Conservation (phyloP, 1,284 basidiomycete species). For the Xerocomus amazonicus region DNA sequence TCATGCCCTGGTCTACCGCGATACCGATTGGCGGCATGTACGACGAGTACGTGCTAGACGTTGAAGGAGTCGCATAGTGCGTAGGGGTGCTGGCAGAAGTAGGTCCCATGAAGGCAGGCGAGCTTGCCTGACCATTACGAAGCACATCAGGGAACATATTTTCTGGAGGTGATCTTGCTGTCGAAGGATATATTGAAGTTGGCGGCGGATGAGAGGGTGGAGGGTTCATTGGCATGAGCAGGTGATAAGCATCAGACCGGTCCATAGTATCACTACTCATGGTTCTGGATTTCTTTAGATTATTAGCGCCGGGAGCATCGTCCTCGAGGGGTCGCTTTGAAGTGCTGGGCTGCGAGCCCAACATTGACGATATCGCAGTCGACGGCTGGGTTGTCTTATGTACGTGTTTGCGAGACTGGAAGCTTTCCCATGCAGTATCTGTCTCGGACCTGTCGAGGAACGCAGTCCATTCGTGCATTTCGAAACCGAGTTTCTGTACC, state of each 20-base stretch:
- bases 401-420: constrained; percentile 54
- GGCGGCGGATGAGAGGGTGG: constrained; percentile 36
- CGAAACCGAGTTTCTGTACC: constrained; percentile 76
- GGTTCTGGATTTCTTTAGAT: constrained; percentile 51
- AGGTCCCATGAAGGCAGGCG: constrained; percentile 61
- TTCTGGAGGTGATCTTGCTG: constrained; percentile 41
- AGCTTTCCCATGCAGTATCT: constrained; percentile 88
- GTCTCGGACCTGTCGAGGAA: constrained; percentile 83
- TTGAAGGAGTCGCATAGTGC: constrained; percentile 29
- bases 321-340: constrained; percentile 49
- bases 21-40: constrained; percentile 59
- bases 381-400: constrained; percentile 31
- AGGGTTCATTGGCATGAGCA: constrained; percentile 52
- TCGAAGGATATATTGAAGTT: constrained; percentile 32
- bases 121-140: constrained; percentile 47
- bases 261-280: constrained; percentile 38
- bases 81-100: constrained; percentile 34
- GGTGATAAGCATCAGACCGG: constrained; percentile 47
- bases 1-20: constrained; percentile 49
- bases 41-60: constrained; percentile 45
- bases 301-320: constrained; percentile 35
- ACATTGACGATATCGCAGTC: constrained; percentile 27
- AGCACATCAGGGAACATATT: constrained; percentile 62
- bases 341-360: constrained; percentile 22
- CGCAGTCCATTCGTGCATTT: constrained; percentile 70